phyloP scores from a whole-genome alignment of 495 filamentous ascomycete species.

The Aspergillus kassunensis region DNA sequence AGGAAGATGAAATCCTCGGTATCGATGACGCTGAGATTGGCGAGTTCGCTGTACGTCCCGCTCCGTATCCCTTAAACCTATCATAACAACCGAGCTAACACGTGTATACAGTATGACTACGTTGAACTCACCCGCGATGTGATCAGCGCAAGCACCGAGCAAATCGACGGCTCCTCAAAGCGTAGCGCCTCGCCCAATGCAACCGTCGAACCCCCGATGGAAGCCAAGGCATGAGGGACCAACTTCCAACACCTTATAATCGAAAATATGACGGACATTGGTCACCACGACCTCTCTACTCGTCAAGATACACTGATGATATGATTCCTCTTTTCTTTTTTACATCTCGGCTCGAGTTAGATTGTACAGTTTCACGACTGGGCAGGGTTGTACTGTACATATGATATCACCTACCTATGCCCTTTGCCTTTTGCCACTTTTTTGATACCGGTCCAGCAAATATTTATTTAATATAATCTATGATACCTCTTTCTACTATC shows the following conservation, averaged over 20 bases:
- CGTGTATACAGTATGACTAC: conserved; percentile 85
- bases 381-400: not conserved
- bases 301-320: conserved; percentile 1
- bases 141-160: conserved; percentile 50
- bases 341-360: not conserved
- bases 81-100: not conserved
- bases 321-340: not conserved
- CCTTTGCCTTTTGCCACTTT: not conserved
- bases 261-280: no score
- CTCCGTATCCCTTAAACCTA: not conserved
- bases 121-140: conserved; percentile 90
- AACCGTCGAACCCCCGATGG: conserved; percentile 16
- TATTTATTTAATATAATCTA: no score
- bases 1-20: conserved; percentile 85
- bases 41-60: conserved; percentile 75
- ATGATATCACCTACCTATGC: not conserved
- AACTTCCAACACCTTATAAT: no score
- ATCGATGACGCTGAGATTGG: conserved; percentile 96
- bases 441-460: no score
- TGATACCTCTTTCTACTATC: no score
- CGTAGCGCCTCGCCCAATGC: conserved; percentile 28
- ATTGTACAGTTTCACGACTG: not conserved
- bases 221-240: conserved; percentile 29
- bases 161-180: conserved; percentile 30
- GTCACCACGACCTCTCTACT: not conserved